phyloP scores from a whole-genome alignment of 1,284 basidiomycete species.

The Heterobasidion annosum region DNA sequence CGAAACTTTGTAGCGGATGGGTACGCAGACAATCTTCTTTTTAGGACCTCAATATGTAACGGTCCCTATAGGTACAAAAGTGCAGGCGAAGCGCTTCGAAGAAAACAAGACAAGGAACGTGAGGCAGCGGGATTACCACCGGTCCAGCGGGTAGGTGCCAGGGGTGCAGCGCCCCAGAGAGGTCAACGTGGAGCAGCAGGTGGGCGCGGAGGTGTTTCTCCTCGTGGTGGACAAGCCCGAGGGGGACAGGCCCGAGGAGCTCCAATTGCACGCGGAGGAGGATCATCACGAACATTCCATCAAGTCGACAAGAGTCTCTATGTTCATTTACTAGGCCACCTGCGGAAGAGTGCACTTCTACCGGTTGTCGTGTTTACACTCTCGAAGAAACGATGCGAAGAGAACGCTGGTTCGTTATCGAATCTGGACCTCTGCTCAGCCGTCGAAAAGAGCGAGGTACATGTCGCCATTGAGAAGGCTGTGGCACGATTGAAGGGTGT shows the following conservation, averaged over 20 bases:
- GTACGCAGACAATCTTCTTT: conserved; percentile 27
- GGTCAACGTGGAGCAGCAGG: conserved; percentile 44
- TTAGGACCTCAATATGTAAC: conserved; percentile 2
- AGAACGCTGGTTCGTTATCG: conserved; percentile 85
- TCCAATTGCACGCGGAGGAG: conserved; percentile 37
- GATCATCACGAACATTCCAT: conserved; percentile 54
- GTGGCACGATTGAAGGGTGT: conserved; percentile 84
- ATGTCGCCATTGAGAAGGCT: conserved; percentile 90
- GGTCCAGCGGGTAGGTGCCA: conserved; percentile 71
- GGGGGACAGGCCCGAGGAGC: conserved; percentile 38
- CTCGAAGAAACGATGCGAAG: conserved; percentile 95
- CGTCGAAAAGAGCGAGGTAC: conserved; percentile 93
- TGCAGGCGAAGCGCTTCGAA: conserved; percentile 79
- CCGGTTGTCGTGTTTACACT: conserved; percentile 98
- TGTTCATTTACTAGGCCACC: conserved; percentile 83
- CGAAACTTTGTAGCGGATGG: conserved; percentile 74
- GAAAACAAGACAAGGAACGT: conserved; percentile 97
- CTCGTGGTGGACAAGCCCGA: conserved; percentile 33
- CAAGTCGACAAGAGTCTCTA: conserved; percentile 86
- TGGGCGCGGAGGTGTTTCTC: conserved; percentile 28
- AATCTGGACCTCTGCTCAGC: conserved; percentile 86
- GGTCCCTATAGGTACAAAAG: conserved; percentile 64
- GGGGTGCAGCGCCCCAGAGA: conserved; percentile 60
- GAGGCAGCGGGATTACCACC: conserved; percentile 88
- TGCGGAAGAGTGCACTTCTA: conserved; percentile 81